A percentile compares a stretch with the other conserved stretches of the same genome.
Evolutionary conservation across 345 rosid genomes (phyloP).

Genomic region (Salix koriyanagi): DNA sequence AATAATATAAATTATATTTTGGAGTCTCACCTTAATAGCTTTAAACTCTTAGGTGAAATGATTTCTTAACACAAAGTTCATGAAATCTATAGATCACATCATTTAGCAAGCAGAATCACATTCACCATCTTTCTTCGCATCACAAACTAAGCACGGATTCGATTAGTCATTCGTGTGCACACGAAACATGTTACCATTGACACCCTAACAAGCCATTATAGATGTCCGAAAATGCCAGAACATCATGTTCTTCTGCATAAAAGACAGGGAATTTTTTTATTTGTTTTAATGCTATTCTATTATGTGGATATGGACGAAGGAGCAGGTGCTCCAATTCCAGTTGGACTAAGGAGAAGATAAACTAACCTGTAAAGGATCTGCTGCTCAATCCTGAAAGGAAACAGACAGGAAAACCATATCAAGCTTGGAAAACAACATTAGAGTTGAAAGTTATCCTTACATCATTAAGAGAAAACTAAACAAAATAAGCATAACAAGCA

Average conservation of each 20-base stretch:
- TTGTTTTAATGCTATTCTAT: not conserved
- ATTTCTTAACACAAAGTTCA: not conserved
- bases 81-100: not conserved
- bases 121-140: not conserved
- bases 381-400: constrained; percentile 46
- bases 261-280: not conserved
- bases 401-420: constrained; percentile 1
- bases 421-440: not conserved
- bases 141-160: not conserved
- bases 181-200: not conserved
- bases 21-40: too few relatives aligned
- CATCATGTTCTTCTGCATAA: not conserved
- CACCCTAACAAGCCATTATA: not conserved
- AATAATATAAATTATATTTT: too few relatives aligned
- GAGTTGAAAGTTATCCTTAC: not conserved
- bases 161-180: not conserved
- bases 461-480: not conserved
- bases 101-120: not conserved
- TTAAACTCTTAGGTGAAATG: too few relatives aligned
- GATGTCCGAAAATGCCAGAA: not conserved
- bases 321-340: not conserved
- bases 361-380: constrained; percentile 47
- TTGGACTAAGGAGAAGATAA: not conserved
- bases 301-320: not conserved
- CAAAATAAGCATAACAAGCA: not conserved